phyloP scores from a whole-genome alignment of 2,329 filamentous ascomycete genomes.

The Ophiocordyceps sinensis region DNA sequence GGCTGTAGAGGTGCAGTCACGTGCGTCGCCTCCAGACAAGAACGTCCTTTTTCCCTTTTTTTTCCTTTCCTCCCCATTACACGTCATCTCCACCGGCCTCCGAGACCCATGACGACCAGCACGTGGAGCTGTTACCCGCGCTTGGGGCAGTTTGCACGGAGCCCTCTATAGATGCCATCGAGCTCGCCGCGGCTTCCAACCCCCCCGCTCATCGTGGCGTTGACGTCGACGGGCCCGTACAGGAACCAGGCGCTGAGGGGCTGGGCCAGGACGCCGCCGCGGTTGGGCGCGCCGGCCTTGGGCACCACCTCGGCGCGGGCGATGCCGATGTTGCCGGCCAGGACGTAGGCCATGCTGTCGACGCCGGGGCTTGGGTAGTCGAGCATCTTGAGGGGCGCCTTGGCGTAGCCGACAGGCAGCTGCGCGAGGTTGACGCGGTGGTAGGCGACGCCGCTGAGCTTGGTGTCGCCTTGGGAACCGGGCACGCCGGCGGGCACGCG shows the following conservation, averaged over 20 bases:
- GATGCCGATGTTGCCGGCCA: conserved; percentile 24
- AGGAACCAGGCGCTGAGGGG: conserved; percentile 26
- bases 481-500: conserved; percentile 6
- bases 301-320: conserved; percentile 7
- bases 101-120: too few species aligned
- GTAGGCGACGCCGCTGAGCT: conserved; percentile 17
- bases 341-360: conserved; percentile 16
- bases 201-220: conserved; percentile 7
- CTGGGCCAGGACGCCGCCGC: conserved; percentile 11
- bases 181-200: conserved; percentile 11
- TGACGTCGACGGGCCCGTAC: conserved; percentile 17
- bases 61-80: too few species aligned
- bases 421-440: conserved; percentile 9
- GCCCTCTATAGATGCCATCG: conserved; percentile 3
- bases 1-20: too few species aligned
- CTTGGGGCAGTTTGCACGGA: conserved; percentile 1
- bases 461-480: conserved; percentile 2
- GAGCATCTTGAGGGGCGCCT: conserved; percentile 22
- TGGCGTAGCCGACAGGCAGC: conserved; percentile 23
- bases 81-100: too few species aligned
- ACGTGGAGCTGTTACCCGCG: too few species aligned
- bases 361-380: conserved; percentile 8
- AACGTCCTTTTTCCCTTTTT: too few species aligned
- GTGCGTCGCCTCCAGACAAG: too few species aligned
- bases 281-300: background rate